These are phyloP conservation scores for Solanum boliviense DNA, from an alignment of 257 asterid species.

Conservation along the genomic window DNA sequence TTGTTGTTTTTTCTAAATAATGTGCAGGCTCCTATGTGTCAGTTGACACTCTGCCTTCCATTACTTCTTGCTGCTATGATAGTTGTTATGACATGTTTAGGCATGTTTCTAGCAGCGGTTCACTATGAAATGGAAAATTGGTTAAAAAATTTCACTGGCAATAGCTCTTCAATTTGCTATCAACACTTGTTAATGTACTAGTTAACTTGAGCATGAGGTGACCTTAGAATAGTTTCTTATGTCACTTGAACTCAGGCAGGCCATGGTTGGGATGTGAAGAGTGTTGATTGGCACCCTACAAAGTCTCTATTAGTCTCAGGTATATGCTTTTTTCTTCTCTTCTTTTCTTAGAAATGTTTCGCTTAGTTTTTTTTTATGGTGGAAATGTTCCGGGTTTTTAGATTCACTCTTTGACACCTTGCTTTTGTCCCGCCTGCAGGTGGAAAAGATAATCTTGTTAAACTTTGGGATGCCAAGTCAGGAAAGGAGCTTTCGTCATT, in stretches of 20 bases:
- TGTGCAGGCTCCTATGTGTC: not conserved
- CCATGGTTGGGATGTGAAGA: slow-evolving; percentile 99
- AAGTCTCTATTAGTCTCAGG: slow-evolving; percentile 94
- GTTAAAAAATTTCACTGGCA: not conserved
- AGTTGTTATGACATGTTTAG: not conserved
- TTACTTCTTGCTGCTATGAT: not conserved
- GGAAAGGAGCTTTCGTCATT: slow-evolving; percentile 88
- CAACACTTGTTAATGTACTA: not conserved
- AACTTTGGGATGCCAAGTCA: slow-evolving; percentile 98
- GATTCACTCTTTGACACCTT: not conserved
- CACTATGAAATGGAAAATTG: not conserved
- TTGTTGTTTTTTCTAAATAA: not conserved
- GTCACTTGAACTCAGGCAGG: slow-evolving; percentile 97
- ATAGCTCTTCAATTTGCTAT: not conserved
- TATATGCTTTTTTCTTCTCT: slow-evolving; percentile 6
- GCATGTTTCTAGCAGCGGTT: not conserved
- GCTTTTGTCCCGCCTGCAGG: slow-evolving; percentile 41
- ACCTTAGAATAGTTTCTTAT: slow-evolving; percentile 40
- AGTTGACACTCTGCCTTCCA: not conserved
- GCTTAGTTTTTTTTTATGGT: not conserved
- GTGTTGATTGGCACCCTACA: slow-evolving; percentile 99
- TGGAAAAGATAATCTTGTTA: slow-evolving; percentile 96
- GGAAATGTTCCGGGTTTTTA: not conserved
- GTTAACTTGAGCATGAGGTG: slow-evolving; percentile 13
- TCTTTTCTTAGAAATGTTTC: not conserved